phyloP scores from a whole-genome alignment of 164 flowering plant species.

The Aristolochia fimbriata region DNA sequence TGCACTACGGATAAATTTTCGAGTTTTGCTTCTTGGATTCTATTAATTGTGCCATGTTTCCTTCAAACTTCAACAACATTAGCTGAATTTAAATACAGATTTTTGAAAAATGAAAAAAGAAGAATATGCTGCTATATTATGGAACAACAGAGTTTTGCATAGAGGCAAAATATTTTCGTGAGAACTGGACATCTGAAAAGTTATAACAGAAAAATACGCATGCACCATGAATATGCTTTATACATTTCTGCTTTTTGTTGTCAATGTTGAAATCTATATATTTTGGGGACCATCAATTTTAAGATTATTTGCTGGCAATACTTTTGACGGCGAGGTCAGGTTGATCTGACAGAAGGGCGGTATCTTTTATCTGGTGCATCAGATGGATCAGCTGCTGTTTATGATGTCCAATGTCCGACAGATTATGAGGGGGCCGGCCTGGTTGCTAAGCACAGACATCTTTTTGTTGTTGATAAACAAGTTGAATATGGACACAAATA shows the following conservation, averaged over 20 bases:
- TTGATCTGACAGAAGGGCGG: slow-evolving; percentile 89
- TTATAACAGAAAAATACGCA: too few relatives aligned
- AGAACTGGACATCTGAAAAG: too few relatives aligned
- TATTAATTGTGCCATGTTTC: too few relatives aligned
- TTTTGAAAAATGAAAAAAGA: too few relatives aligned
- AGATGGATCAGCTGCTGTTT: slow-evolving; percentile 85
- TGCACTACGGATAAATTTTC: too few relatives aligned
- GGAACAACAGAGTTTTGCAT: too few relatives aligned
- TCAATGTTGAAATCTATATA: background rate
- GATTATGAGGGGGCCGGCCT: slow-evolving; percentile 45
- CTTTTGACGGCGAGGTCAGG: slow-evolving; percentile 36
- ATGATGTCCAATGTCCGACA: slow-evolving; percentile 63
- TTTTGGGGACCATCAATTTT: background rate
- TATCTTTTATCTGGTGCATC: slow-evolving; percentile 80
- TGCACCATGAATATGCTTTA: too few relatives aligned
- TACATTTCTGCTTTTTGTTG: background rate
- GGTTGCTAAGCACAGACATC: slow-evolving; percentile 54
- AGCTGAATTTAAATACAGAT: too few relatives aligned
- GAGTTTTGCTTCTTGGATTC: too few relatives aligned
- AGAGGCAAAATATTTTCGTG: too few relatives aligned
- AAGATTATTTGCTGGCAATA: background rate
- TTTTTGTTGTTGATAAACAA: slow-evolving; percentile 64
- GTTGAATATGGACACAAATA: slow-evolving; percentile 71
- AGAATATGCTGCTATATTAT: too few relatives aligned
- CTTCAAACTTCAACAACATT: too few relatives aligned